phyloP scores from a whole-genome alignment of 2,329 filamentous ascomycete species.

The Colletotrichum euphorbiae region DNA sequence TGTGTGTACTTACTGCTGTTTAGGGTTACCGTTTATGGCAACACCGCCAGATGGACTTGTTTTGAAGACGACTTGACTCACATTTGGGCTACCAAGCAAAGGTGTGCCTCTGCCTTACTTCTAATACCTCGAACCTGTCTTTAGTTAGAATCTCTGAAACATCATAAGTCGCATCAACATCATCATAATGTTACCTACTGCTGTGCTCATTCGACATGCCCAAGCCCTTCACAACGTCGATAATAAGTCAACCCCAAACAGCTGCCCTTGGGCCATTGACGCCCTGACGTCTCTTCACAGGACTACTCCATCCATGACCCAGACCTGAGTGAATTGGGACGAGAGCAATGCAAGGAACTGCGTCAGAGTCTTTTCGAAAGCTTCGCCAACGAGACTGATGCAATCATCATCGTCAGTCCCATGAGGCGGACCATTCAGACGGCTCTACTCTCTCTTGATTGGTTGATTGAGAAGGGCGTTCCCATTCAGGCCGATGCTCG shows the following conservation, averaged over 20 bases:
- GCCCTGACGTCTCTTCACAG: constrained; percentile 50
- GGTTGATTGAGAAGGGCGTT: constrained; percentile 66
- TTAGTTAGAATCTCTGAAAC: no score
- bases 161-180: no score
- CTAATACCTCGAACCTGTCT: no score
- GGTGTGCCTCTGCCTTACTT: no score
- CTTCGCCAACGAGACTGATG: constrained; percentile 48
- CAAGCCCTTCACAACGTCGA: constrained; percentile 71
- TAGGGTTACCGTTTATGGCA: no score
- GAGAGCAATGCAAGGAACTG: constrained; percentile 60
- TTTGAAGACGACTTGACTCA: no score
- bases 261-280: constrained; percentile 9
- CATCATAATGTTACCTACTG: constrained; percentile 61
- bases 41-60: no score
- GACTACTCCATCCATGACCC: constrained; percentile 64
- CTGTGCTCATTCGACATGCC: constrained; percentile 91
- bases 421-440: constrained; percentile 76
- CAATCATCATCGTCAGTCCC: constrained; percentile 70
- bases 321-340: constrained; percentile 60
- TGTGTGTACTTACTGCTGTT: no score
- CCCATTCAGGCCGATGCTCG: constrained; percentile 67
- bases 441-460: constrained; percentile 67
- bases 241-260: constrained; percentile 55
- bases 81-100: no score
- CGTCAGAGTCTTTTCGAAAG: constrained; percentile 55